These are phyloP conservation scores for Suillus weaverae DNA, from an alignment of 768 basidiomycete species.

Conservation along the genomic window DNA sequence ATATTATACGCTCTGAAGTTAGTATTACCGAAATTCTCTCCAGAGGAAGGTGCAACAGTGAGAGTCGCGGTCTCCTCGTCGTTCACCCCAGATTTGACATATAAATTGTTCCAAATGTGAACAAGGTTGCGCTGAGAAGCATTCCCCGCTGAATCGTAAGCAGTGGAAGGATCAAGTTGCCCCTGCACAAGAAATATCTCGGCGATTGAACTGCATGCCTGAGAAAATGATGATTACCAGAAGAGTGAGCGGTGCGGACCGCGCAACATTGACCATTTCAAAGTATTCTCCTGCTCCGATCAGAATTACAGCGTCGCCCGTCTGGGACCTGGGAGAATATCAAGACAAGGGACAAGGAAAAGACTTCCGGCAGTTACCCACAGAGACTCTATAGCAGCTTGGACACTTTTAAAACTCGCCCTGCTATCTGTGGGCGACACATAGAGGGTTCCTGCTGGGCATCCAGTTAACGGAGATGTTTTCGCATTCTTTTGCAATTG, in stretches of 20 bases:
- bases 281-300: constrained; percentile 60
- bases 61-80: constrained; percentile 62
- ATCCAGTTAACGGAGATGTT: constrained; percentile 48
- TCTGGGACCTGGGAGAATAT: constrained; percentile 37
- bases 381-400: constrained; percentile 58
- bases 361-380: constrained; percentile 25
- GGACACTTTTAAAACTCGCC: constrained; percentile 50
- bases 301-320: constrained; percentile 46
- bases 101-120: constrained; percentile 50
- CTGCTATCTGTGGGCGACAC: constrained; percentile 50
- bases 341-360: constrained; percentile 2
- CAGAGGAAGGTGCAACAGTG: constrained; percentile 53
- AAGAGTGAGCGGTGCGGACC: constrained; percentile 53
- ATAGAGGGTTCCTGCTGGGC: constrained; percentile 58
- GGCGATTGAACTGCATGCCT: neutral
- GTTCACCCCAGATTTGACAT: constrained; percentile 43
- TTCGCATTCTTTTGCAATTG: constrained; percentile 48
- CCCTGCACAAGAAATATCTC: constrained; percentile 35
- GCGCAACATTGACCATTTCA: constrained; percentile 58
- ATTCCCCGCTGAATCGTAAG: constrained; percentile 41
- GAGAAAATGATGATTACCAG: constrained; percentile 38
- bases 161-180: constrained; percentile 44
- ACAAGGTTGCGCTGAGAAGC: constrained; percentile 50
- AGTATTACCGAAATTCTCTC: constrained; percentile 47
- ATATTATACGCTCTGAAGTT: constrained; percentile 70